Base-by-base conservation (phyloP, 495 filamentous ascomycete species). In the Pyrenula massariospora region DNA sequence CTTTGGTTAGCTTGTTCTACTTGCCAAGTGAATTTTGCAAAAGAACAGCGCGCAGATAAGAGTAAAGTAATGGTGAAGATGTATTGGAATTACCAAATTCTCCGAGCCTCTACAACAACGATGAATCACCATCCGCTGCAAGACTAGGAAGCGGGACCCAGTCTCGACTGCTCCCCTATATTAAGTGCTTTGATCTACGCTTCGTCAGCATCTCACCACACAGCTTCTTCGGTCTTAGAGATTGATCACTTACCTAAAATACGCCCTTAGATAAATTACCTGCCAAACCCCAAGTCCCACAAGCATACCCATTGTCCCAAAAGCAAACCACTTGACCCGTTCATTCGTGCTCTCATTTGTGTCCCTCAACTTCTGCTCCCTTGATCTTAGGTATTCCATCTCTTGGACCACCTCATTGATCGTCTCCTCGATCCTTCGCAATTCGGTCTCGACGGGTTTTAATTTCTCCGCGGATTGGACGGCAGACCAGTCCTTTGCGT, bases 341-440 rank as follows among this genome's bases (percentile, higher is more conserved):
- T 90, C 92, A 74, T 98, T 98, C 55, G 93, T 98, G 77, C 92
- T 96, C 83, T 98, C 93, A 72, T 98, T 98, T 62, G 93, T 98
- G 76, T 98, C 93, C 64, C 93, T 80, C 55, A 98, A 83, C 72
- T 88, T 93, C 81, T 96, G 91, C 78, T 98, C 93, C 62, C 93
- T 80, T 8, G 73, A 67, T 56, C 94, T 80, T 49, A 98, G 83
- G 76, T 97, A 98, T 57, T 94, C 89, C 85, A 92, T 93, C 77
- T 94, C 89, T 53, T 71, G 72, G 25, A 91, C 88, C 60, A 94
- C 82, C 65, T 95, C 88, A 24, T 72, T 71, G 42, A 91, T 85
- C 68, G 92, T 78, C 74, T 94, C 89, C 69, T 92, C 89, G 63
- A 97, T 89, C 56, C 92, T 86, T 58, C 92, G 84, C 66, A 98